Base-by-base conservation (phyloP, 495 filamentous ascomycete species). In the Cercophora newfieldiana region DNA sequence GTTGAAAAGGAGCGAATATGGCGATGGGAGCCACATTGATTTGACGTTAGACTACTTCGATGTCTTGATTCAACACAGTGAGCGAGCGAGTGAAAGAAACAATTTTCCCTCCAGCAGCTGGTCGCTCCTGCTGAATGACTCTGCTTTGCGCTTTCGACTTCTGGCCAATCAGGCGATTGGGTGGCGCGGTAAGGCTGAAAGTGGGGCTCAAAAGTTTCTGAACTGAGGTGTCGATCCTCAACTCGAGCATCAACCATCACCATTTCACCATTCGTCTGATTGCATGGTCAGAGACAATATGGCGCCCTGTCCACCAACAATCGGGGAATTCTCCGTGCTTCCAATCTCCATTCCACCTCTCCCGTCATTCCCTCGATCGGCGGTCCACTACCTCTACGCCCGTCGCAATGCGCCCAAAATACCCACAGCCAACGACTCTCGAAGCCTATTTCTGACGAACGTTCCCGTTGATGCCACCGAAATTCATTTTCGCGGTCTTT, bases 391-490 rank as follows among this genome's bases (percentile, higher is more conserved):
- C 79, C 82, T 98, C 73, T 97, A 97, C 78, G 76, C 97, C 59
- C 91, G 90, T 62, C 87, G 86, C 30, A 92, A 97, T 74, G 83
- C 88, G 50, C 93, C 90, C 63, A 91, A 88, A 70, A 83, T 93
- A 25, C 88, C 91, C 18, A 89, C 90, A 12, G 80, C 86, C 19
- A 83, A 90, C 71, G 87, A 93, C 71, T 73, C 84, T 24, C 88
- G 92, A 64, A 90, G 89, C 54, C 83, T 99, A 25, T 99, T 97
- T 79, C 71, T 94, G 24, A 89, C 93, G 66, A 98, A 99, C 73
- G 73, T 94, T 6, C 96, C 95, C 33, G 80, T 93, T 69, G 94
- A 97, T 76, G 87, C 90, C 62, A 96, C 91, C 37, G 87, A 90
- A 56, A 70, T 78, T 0, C 91, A 95, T 70, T 78, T 98, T 19